A percentile compares a stretch with the other conserved stretches of the same genome.
phyloP scores from a whole-genome alignment of 257 asterid species.

The Jacaranda mimosifolia region DNA sequence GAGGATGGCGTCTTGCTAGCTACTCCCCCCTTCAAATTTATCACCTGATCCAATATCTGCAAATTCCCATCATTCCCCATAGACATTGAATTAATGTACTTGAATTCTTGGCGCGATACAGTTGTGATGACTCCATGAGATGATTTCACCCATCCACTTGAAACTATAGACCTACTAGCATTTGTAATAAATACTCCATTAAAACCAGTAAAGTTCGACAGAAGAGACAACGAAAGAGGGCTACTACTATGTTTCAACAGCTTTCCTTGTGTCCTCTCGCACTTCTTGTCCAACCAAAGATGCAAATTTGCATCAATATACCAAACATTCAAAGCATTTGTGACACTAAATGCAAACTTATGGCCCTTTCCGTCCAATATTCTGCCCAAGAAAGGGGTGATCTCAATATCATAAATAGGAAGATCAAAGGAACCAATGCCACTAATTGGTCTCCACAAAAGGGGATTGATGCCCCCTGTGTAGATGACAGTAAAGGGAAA shows the following conservation, averaged over 20 bases:
- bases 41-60: constrained; percentile 57
- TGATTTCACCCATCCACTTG: constrained; percentile 62
- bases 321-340: constrained; percentile 64
- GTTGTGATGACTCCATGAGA: constrained; percentile 54
- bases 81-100: constrained; percentile 52
- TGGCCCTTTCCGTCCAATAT: constrained; percentile 58
- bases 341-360: constrained; percentile 47
- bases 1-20: constrained; percentile 36
- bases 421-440: constrained; percentile 66
- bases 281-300: constrained; percentile 60
- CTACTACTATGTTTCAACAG: constrained; percentile 23
- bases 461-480: constrained; percentile 67
- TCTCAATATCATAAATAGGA: constrained; percentile 63
- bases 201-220: constrained; percentile 43
- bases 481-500: constrained; percentile 69
- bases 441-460: constrained; percentile 62
- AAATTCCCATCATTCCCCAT: constrained; percentile 53
- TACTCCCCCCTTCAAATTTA: constrained; percentile 46
- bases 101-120: constrained; percentile 43
- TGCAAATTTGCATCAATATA: constrained; percentile 69
- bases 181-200: constrained; percentile 47
- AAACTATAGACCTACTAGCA: constrained; percentile 43
- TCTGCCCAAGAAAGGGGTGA: constrained; percentile 56
- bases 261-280: constrained; percentile 51
- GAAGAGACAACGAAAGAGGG: constrained; percentile 37